A percentile compares a stretch with the other conserved stretches of the same genome.
These are phyloP conservation scores for Malassezia restricta DNA, from an alignment of 1,284 basidiomycete genomes.

Conservation along the genomic window DNA sequence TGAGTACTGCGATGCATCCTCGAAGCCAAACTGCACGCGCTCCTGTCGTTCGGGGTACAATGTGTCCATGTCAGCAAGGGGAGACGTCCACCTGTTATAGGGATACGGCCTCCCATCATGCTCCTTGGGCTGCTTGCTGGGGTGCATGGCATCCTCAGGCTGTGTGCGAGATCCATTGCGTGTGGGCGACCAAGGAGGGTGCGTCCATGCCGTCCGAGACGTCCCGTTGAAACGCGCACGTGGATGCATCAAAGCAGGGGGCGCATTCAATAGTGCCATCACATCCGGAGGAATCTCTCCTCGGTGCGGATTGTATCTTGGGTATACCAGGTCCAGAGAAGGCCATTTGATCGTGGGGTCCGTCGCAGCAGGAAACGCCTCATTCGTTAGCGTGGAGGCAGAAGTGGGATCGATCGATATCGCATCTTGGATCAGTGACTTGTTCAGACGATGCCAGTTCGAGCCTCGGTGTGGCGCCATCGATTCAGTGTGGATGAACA, in stretches of 20 bases:
- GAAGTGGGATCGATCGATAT: background rate
- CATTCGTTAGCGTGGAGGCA: background rate
- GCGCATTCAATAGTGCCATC: conserved; percentile 16
- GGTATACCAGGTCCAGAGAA: conserved; percentile 9
- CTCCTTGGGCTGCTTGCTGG: conserved; percentile 22
- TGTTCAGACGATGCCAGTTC: background rate
- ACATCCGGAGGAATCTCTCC: conserved; percentile 23
- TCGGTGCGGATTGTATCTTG: conserved; percentile 24
- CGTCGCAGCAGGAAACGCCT: conserved; percentile 5
- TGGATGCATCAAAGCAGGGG: conserved; percentile 21
- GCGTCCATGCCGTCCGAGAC: conserved; percentile 20
- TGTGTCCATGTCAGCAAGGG: conserved; percentile 19
- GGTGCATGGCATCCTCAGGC: conserved; percentile 23
- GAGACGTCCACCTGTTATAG: conserved; percentile 30
- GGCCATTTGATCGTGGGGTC: background rate
- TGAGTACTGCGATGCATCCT: conserved; percentile 21
- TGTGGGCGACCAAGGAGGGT: conserved; percentile 19
- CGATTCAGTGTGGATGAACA: background rate
- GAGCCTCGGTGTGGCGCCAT: background rate
- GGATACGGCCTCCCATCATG: conserved; percentile 27
- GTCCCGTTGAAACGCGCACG: background rate
- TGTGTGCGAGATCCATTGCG: conserved; percentile 22
- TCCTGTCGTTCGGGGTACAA: conserved; percentile 4
- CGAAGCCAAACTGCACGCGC: conserved; percentile 30
- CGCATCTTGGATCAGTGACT: background rate